Percentiles rank a stretch among this genome's conserved stretches.
Conservation (phyloP, 768 basidiomycete species). For the Tylopilus balloui region DNA sequence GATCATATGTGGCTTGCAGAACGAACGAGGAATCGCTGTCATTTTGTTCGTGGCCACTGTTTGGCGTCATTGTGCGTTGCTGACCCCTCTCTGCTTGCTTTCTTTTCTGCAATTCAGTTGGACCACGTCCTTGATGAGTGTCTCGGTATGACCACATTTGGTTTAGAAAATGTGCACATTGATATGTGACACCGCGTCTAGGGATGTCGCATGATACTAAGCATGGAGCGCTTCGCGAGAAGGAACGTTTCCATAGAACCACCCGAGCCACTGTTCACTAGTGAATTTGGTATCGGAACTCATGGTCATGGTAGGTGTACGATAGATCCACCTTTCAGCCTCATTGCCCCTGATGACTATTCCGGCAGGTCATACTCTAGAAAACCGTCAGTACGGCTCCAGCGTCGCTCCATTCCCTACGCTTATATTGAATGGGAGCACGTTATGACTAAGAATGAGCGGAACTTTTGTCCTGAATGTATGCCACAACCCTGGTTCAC, state of each 20-base stretch:
- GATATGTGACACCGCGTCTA: not conserved
- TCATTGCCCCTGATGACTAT: not conserved
- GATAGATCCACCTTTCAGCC: too few species aligned
- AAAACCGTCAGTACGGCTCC: not conserved
- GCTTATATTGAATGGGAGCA: not conserved
- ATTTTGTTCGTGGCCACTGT: conserved; percentile 9
- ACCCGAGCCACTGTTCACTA: conserved; percentile 6
- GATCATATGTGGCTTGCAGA: not conserved
- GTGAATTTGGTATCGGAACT: not conserved
- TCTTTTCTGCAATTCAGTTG: conserved; percentile 8
- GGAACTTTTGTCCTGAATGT: not conserved
- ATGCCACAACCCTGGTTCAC: not conserved
- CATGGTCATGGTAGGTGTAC: not conserved
- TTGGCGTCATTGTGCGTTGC: not conserved
- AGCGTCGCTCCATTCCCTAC: not conserved
- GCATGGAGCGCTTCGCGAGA: conserved; percentile 22
- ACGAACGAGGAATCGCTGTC: not conserved
- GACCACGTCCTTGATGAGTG: conserved; percentile 9
- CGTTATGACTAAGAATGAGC: not conserved
- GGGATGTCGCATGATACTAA: conserved; percentile 26
- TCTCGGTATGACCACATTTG: conserved; percentile 6
- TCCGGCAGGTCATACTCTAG: not conserved
- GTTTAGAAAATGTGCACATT: not conserved
- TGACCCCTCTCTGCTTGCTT: not conserved
- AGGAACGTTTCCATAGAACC: not conserved